Evolutionary conservation across 305 asterid genomes (phyloP).

Genomic region (Fraxinus sp.): DNA sequence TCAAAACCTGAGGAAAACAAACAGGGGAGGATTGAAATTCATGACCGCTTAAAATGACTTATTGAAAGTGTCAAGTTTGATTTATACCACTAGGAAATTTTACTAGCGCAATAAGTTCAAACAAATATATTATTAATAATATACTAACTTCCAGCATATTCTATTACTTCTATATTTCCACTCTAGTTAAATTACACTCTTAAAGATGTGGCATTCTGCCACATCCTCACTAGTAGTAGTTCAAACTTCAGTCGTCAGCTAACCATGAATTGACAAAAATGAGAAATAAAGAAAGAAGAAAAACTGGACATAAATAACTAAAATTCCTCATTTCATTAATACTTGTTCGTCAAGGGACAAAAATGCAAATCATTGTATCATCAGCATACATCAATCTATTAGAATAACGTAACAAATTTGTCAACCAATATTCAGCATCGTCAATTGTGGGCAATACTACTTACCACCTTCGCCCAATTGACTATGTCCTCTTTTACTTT

Average conservation of each 20-base stretch:
- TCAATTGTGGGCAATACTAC: not conserved
- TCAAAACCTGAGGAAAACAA: not conserved
- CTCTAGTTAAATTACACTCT: not conserved
- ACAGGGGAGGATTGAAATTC: not conserved
- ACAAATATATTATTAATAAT: not conserved
- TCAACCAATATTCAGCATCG: not conserved
- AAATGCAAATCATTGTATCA: not conserved
- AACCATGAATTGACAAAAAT: not conserved
- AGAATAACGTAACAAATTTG: not conserved
- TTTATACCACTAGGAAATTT: not conserved
- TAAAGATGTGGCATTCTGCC: not conserved
- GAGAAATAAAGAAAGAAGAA: not conserved
- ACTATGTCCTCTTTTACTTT: slow-evolving; percentile 54
- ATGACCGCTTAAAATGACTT: not conserved
- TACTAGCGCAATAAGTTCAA: not conserved
- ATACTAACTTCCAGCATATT: not conserved
- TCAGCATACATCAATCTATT: not conserved
- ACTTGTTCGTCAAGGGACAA: not conserved
- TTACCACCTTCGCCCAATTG: slow-evolving; percentile 81
- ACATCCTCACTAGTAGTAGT: not conserved
- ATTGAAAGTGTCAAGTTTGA: not conserved
- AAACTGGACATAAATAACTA: not conserved
- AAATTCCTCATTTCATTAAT: not conserved
- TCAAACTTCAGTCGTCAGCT: not conserved
- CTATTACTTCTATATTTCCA: not conserved